Base-by-base conservation (phyloP, 2,329 filamentous ascomycete genomes). In the Claviceps cyperi region DNA sequence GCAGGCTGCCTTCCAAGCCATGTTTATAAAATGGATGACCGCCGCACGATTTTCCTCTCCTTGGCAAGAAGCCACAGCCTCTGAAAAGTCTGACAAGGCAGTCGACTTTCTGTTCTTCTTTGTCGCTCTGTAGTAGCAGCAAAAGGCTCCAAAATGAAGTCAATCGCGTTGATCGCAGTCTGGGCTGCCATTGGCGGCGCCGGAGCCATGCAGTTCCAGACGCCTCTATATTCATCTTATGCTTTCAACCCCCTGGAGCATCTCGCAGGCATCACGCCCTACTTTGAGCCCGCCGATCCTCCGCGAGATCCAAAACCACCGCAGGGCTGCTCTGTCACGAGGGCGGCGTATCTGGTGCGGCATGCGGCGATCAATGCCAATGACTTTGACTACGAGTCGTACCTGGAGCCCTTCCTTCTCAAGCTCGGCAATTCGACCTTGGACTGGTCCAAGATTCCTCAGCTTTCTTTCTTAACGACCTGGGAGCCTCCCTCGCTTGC, bases 351-450 rank as follows among this genome's bases (percentile, higher is more conserved):
- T 59, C 65, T 80, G 0, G 69, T 73, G 15, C 75, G 77, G n/a
- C 77, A 80, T 55, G 76, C 76, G 0, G 76, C 77, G 37, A 79
- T 80, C 50, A 78, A 78, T 56, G 73, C 74, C 54, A 80, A 80
- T 53, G 76, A 79, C 56, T 75, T 72, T 51, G 77, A 80, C 57
- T 78, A 72, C 46, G 74, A 78, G 53, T 66, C 69, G 39, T 79
- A 78, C 55, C 75, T 80, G 21, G 69, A 75, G 57, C 75, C 76
- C 0, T 77, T 79, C 46, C 57, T 78, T 15, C 61, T 68, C 48
- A 84, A 84, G 64, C 64, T 82, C 43, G 64, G 70, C 51, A 82
- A 83, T 58, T 73, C 72, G 40, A 76, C 73, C 1, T 71, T 75
- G 43, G 69, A 81, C 54, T 83, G 79, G 79, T 66, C 67, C 53